These are phyloP conservation scores for Lentinula guzmanii DNA, from an alignment of 768 basidiomycete species.

Conservation along the genomic window DNA sequence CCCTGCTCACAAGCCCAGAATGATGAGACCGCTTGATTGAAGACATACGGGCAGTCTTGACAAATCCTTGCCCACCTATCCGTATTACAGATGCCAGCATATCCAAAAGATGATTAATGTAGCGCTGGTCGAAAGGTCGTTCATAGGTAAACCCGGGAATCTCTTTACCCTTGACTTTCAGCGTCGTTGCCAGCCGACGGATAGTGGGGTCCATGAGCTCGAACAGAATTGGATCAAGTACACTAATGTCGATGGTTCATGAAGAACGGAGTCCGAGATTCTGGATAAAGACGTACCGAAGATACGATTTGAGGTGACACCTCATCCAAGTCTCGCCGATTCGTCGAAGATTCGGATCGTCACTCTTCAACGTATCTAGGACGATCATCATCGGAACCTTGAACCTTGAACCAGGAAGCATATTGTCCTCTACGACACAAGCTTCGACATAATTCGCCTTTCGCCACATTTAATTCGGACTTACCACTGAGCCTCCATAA, in stretches of 20 bases:
- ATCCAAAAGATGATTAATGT: slow-evolving; percentile 69
- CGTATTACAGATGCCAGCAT: slow-evolving; percentile 69
- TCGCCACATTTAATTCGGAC: neutral
- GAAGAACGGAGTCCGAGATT: neutral
- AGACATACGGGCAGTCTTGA: slow-evolving; percentile 64
- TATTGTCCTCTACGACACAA: slow-evolving; percentile 52
- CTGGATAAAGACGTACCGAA: slow-evolving; percentile 51
- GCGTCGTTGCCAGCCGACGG: slow-evolving; percentile 38
- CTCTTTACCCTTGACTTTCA: slow-evolving; percentile 59
- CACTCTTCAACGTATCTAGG: slow-evolving; percentile 73
- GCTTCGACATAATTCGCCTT: slow-evolving; percentile 11
- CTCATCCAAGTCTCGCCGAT: slow-evolving; percentile 97
- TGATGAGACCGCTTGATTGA: slow-evolving; percentile 62
- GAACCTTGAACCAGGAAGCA: slow-evolving; percentile 77
- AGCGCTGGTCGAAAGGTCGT: slow-evolving; percentile 70
- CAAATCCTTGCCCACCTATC: slow-evolving; percentile 88
- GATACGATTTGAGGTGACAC: slow-evolving; percentile 85
- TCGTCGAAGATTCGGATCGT: slow-evolving; percentile 67
- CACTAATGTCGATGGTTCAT: slow-evolving; percentile 34
- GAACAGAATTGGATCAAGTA: slow-evolving; percentile 82
- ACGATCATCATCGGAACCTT: slow-evolving; percentile 85
- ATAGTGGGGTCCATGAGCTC: slow-evolving; percentile 72
- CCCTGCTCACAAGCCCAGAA: slow-evolving; percentile 51
- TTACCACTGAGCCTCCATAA: slow-evolving; percentile 86
- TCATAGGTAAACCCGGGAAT: slow-evolving; percentile 66